phyloP scores from a whole-genome alignment of 2,329 filamentous ascomycete species.

The Daldinia eschscholtzii region DNA sequence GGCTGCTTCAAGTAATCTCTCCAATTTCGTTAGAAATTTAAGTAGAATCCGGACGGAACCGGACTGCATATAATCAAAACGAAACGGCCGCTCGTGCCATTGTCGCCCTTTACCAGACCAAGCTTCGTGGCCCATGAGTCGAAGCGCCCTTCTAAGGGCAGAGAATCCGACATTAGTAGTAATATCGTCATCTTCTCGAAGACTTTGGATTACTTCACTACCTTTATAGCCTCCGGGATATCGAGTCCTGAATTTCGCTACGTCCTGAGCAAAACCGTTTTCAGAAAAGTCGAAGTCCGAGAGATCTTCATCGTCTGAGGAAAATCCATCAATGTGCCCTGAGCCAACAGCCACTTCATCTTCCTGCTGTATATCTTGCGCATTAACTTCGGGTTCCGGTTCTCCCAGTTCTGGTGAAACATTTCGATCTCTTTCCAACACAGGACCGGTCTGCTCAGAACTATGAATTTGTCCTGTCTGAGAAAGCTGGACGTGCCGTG shows the following conservation, averaged over 20 bases:
- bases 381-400: background rate
- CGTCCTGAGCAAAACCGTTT: constrained; percentile 46
- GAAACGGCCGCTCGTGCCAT: constrained; percentile 43
- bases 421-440: constrained; percentile 3
- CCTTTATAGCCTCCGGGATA: constrained; percentile 27
- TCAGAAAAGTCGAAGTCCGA: constrained; percentile 28
- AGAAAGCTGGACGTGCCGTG: background rate
- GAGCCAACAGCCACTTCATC: constrained; percentile 5
- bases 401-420: background rate
- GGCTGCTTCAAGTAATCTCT: constrained; percentile 41
- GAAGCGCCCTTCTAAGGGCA: constrained; percentile 37
- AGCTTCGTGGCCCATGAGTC: constrained; percentile 38
- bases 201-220: constrained; percentile 39
- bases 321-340: constrained; percentile 31
- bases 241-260: constrained; percentile 40
- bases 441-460: background rate
- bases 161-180: constrained; percentile 39
- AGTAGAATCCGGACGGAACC: constrained; percentile 41
- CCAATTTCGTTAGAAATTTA: constrained; percentile 44
- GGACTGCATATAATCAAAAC: constrained; percentile 34
- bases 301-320: constrained; percentile 31
- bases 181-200: constrained; percentile 39
- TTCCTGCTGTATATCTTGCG: constrained; percentile 11
- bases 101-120: constrained; percentile 42
- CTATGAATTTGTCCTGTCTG: background rate